Evolutionary conservation across 805 yeast species (phyloP), one percentile per base, ranked within the genome.

Genomic region (Scheffersomyces stipitis): DNA sequence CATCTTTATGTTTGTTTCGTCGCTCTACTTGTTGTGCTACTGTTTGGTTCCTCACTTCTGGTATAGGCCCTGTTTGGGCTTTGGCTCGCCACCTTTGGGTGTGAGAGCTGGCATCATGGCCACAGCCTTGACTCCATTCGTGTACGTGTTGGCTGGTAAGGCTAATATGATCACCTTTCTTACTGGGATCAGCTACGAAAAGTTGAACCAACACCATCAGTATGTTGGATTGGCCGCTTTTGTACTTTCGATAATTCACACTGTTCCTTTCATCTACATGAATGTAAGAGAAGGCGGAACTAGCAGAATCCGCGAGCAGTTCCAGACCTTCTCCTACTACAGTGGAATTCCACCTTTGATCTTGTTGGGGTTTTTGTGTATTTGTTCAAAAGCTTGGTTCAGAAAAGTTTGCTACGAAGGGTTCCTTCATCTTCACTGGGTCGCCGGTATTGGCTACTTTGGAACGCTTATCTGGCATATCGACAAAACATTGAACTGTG

Each of bases 71-170:
- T 78, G 83, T 50, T 24, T 56, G 4, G 78, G 77, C 0, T 77
- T 76, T 52, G 83, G 83, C 1, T 64, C 79, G 3, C 79, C 82
- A n/a, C 83, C 82, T 7, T 41, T 78, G 24, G 79, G 78, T 0
- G 70, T 74, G 1, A 54, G 83, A 32, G 61, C 81, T 1, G 82
- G 81, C 2, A 42, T 75, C 18, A 68, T 72, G 69, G 68, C 76
- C 1, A 58, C 67, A 22, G 77, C 78, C 0, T 54, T 76, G 30
- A 62, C 73, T 5, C 82, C 83, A 0, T 73, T 75, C 47, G 53
- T 76, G 26, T 66, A 69, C 36, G 58, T 75, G 3, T 49, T 77
- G 38, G 68, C 79, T 0, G 82, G 83, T 2, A 78, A 78, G 51
- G 51, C 75, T 4, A 78, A 77, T 49, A 46, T 75, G 36, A 65